Evolutionary conservation across 192 early-diverging fungal species (phyloP), one percentile per base, ranked within the genome.

Genomic region (Cladochytrium replicatum): DNA sequence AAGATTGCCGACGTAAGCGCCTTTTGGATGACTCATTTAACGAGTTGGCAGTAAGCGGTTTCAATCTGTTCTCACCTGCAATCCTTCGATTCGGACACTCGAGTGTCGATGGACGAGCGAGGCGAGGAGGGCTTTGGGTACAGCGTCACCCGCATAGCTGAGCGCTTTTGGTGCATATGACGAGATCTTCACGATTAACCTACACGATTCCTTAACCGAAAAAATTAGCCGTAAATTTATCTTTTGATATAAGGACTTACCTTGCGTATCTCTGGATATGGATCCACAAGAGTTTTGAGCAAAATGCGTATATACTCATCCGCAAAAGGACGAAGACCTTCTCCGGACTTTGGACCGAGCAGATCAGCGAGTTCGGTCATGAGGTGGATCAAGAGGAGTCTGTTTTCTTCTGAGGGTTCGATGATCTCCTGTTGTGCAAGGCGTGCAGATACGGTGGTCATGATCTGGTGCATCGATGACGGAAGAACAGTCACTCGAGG

Each of bases 251-350:
- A n/a, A n/a, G n/a, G n/a, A n/a, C n/a, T 15, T 29, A 75, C 72
- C 63, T 80, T 80, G 42, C 61, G 61, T 15, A 80, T 64, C 15
- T 80, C 74, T 13, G 71, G 74, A 50, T 65, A 80, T 4, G 71
- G 52, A 46, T 80, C 77, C 4, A 17, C 41, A 13, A 78, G 27
- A 0, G 64, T 65, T 17, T 47, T 25, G 32, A 19, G 27, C 29
- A 80, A 45, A 29, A 80, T 67, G 22, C 54, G 46, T 9, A 69
- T 53, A 4, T 55, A 38, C 19, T 69, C 74, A 23, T 74, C 74
- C 37, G 70, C 69, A 45, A 69, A 75, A 4, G 71, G 69, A 15
- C n/a, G 40, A 42, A 63, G 66, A 34, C 58, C 60, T 13, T 22
- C 27, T 15, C 48, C 41, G 7, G 66, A 32, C 23, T 50, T 32